Evolutionary conservation across 2,329 filamentous ascomycete species (phyloP).

Genomic region (Aureobasidium uvarum): DNA sequence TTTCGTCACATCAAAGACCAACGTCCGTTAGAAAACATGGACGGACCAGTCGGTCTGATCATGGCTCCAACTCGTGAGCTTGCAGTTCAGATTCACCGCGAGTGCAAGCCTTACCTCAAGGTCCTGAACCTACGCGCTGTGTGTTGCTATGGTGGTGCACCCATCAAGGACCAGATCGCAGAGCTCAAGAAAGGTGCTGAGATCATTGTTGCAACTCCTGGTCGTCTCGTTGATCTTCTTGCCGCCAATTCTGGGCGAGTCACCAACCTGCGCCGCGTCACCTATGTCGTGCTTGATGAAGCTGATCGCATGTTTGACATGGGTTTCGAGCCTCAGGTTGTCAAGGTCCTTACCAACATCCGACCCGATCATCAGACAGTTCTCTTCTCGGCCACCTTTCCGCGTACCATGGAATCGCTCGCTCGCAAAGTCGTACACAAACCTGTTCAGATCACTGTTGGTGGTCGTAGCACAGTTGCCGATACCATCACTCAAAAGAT

Average conservation of each 20-base stretch:
- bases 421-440: conserved; percentile 84
- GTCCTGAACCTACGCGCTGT: conserved; percentile 80
- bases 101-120: conserved; percentile 92
- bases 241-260: conserved; percentile 93
- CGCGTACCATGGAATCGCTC: conserved; percentile 84
- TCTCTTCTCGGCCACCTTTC: conserved; percentile 95
- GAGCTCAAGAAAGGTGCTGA: conserved; percentile 94
- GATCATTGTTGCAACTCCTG: conserved; percentile 92
- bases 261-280: conserved; percentile 83
- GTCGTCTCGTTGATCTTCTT: conserved; percentile 91
- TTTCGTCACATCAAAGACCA: conserved; percentile 98
- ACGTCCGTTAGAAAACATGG: conserved; percentile 71
- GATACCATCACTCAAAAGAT: conserved; percentile 85
- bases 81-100: conserved; percentile 87
- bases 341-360: conserved; percentile 91
- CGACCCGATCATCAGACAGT: conserved; percentile 91
- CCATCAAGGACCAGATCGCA: conserved; percentile 96
- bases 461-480: conserved; percentile 70
- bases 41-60: conserved; percentile 84
- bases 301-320: conserved; percentile 99
- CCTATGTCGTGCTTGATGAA: conserved; percentile 94
- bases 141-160: conserved; percentile 90
- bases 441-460: conserved; percentile 88
- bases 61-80: conserved; percentile 94
- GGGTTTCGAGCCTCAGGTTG: conserved; percentile 97